Base-by-base conservation (phyloP, 495 filamentous ascomycete species). In the Darksidea phi region DNA sequence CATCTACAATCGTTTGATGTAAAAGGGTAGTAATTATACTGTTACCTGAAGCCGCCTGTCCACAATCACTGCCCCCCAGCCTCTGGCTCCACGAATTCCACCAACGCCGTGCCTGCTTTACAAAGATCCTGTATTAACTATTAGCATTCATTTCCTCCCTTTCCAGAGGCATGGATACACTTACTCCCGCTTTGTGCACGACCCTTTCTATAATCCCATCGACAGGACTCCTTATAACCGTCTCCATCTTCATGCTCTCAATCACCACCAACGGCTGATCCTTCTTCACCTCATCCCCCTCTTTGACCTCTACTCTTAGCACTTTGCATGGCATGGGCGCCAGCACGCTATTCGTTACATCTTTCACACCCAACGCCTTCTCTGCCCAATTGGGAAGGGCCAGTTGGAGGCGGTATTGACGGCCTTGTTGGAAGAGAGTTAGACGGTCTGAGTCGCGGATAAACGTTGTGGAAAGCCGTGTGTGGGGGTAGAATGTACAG, bases 161-260 rank as follows among this genome's bases (percentile, higher is more conserved):
- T 37, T 10, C 2, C 49, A n/a, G 13, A 45, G 15, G 15, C 4
- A n/a, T 21, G 15, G 6, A 45, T 3, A n/a, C 4, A 45, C 15
- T 45, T 32, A 32, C 28, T 10, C 28, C 28, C 3, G 28, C 28
- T 32, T 32, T 32, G 75, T 97, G 91, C 41, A 93, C 90, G 47
- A 98, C 77, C 73, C 82, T 89, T 57, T 85, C 83, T 59, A 98
- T 82, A 8, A 85, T 81, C 6, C 91, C 94, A 62, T 86, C 85
- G 48, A 91, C 85, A 11, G 94, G 94, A 63, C 88, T 92, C 59
- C 94, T 80, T 59, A 98, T 96, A 34, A 95, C 91, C 32, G 91
- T 98, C 76, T 98, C 94, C 94, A 98, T 98, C 81, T 98, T 98
- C 94, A 98, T 98, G 57, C 93, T 97, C 75, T 98, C 94, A 70